Base-by-base conservation (phyloP, 805 yeast species). In the Candida patagonica region DNA sequence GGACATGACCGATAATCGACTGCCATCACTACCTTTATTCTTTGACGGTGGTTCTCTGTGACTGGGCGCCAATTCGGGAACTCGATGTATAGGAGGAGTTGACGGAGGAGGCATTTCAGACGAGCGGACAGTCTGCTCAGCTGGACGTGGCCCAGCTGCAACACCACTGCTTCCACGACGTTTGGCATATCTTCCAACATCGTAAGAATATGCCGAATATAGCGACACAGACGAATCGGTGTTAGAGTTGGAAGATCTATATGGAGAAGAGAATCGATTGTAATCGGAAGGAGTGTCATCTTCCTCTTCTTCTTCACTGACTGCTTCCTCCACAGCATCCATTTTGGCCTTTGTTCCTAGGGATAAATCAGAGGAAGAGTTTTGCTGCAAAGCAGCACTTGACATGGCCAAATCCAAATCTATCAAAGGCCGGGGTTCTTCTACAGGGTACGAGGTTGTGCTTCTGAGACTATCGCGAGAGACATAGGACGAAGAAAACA, bases 401-500 rank as follows among this genome's bases (percentile, higher is more conserved):
- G 49, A 42, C 19, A 70, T 59, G 8, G 76, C 77, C 22, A 70
- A 69, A 45, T 75, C 80, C 35, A 75, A 54, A 46, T 75, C 78
- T 19, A 75, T 76, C 19, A 70, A 61, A 2, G 79, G 77, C 48
- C 72, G 74, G 1, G 78, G 78, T 61, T 17, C 62, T 8, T 48
- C 46, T 4, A 29, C 12, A 4, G 32, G 24, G 10, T 31, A 16
- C 9, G 35, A 8, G 10, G 19, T 20, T 25, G 13, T 29, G 24
- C 19, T 30, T 12, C 32, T 34, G 36, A 29, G 40, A 44, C 7
- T 21, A 15, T 35, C 24, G 21, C 5, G n/a, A 4, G 40, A 22
- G 8, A 37, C 40, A 29, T 37, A 37, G 5, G 40, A 37, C 17
- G 33, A 26, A n/a, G 40, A 37, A n/a, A 27, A 22, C 13, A 37